A percentile compares a stretch with the other conserved stretches of the same genome.
These are phyloP conservation scores for Acacia pycnantha DNA, from an alignment of 331 rosid species.

Conservation along the genomic window DNA sequence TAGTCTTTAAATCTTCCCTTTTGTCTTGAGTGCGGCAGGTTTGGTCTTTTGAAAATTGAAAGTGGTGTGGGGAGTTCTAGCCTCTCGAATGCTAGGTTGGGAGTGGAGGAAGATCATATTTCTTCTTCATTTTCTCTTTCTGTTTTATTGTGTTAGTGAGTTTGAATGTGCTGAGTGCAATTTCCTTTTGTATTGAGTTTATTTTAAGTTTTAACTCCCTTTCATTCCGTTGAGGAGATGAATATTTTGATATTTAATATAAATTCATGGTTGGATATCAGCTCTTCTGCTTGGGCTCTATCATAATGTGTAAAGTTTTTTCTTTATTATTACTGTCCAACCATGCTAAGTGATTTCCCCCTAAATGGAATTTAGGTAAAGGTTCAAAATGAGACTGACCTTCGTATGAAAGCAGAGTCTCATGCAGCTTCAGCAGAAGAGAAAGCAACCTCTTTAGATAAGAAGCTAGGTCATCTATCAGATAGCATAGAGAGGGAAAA, in stretches of 20 bases:
- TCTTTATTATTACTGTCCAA: neutral
- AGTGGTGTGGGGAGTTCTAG: neutral
- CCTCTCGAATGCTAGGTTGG: neutral
- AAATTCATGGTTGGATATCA: neutral
- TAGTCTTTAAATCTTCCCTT: neutral
- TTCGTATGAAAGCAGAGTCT: slow-evolving; percentile 74
- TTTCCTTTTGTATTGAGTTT: neutral
- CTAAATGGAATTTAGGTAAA: slow-evolving; percentile 53
- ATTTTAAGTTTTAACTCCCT: neutral
- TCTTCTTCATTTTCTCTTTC: neutral
- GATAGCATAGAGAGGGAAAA: slow-evolving; percentile 67
- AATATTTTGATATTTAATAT: neutral
- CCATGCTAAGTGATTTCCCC: slow-evolving; percentile 13
- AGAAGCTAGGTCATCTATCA: slow-evolving; percentile 58
- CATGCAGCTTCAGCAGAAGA: slow-evolving; percentile 62
- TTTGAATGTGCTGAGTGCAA: neutral
- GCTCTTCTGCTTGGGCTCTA: neutral
- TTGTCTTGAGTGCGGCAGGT: neutral
- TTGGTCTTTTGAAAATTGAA: neutral
- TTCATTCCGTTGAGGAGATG: neutral
- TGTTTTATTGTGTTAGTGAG: neutral
- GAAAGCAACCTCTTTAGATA: slow-evolving; percentile 57
- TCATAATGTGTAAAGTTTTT: neutral
- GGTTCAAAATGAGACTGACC: slow-evolving; percentile 63
- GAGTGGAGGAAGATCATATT: neutral